Conservation (phyloP, 345 rosid species). For the Diplotaxis tenuifolia region DNA sequence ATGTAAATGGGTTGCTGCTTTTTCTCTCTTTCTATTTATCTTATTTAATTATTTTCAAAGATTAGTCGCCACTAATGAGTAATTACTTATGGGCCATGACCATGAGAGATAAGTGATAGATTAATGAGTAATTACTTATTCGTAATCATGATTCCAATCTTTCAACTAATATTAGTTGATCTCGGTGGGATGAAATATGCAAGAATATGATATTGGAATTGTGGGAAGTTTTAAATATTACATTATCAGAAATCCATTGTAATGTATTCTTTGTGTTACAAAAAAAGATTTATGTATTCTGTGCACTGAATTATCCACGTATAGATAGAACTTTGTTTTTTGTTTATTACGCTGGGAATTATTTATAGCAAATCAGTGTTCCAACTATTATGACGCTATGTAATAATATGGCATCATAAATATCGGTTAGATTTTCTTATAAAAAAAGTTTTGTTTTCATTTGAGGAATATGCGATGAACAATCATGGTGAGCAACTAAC, state of each 20-base stretch:
- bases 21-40: not conserved
- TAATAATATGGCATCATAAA: not conserved
- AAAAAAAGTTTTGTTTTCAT: not conserved
- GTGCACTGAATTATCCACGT: conserved; percentile 1
- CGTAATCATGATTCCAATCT: conserved; percentile 21
- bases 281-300: too few relatives aligned
- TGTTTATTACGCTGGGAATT: not conserved
- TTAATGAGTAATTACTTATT: conserved; percentile 32
- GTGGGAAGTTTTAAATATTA: not conserved
- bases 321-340: not conserved
- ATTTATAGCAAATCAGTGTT: not conserved
- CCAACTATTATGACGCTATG: not conserved
- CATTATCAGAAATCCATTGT: not conserved
- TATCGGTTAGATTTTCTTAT: not conserved
- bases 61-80: conserved; percentile 18
- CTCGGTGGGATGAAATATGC: not conserved
- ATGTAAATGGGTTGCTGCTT: conserved; percentile 24
- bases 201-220: not conserved
- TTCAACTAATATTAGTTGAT: not conserved
- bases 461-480: conserved; percentile 25
- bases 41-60: not conserved
- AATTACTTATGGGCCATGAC: conserved; percentile 28
- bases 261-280: not conserved
- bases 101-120: conserved; percentile 30
- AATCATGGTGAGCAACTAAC: conserved; percentile 33